Percentiles rank a stretch among this genome's conserved stretches.
Evolutionary conservation across 2,329 filamentous ascomycete genomes (phyloP).

Genomic region (Venturia aucupariae): DNA sequence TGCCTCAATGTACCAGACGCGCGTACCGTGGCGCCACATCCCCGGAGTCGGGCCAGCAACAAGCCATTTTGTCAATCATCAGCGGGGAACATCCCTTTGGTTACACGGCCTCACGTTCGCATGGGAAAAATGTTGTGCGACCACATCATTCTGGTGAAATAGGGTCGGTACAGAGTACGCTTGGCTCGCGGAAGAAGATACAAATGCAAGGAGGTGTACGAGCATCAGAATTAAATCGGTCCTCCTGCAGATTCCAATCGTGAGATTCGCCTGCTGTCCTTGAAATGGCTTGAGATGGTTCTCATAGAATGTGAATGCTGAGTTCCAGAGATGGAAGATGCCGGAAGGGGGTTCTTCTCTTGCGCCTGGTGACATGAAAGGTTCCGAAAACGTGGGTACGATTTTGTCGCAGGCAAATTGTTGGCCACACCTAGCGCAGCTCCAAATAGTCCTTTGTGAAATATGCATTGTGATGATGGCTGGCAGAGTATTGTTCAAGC

Average conservation of each 20-base stretch:
- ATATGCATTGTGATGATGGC: neutral
- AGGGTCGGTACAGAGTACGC: neutral
- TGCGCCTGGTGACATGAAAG: too few relatives aligned
- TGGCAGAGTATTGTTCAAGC: neutral
- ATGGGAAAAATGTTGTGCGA: neutral
- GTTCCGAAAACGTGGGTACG: too few relatives aligned
- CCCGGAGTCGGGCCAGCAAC: too few relatives aligned
- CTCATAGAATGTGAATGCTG: neutral
- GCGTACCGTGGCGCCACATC: too few relatives aligned
- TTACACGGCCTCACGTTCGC: neutral
- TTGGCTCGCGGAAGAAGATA: neutral
- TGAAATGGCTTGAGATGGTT: neutral
- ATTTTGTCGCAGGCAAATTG: too few relatives aligned
- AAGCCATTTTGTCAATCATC: neutral
- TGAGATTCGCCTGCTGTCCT: neutral
- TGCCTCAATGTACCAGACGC: neutral
- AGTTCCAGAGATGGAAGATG: neutral
- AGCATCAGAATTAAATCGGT: neutral
- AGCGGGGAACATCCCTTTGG: neutral
- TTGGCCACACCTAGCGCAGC: neutral
- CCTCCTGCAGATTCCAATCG: neutral
- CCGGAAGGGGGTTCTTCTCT: neutral
- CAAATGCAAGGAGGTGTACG: neutral
- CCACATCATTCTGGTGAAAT: neutral
- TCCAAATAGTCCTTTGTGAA: neutral